Percentiles rank a stretch among this genome's conserved stretches.
These are phyloP conservation scores for Lotmaria passim DNA, from an alignment of 208 protist species.

Conservation along the genomic window DNA sequence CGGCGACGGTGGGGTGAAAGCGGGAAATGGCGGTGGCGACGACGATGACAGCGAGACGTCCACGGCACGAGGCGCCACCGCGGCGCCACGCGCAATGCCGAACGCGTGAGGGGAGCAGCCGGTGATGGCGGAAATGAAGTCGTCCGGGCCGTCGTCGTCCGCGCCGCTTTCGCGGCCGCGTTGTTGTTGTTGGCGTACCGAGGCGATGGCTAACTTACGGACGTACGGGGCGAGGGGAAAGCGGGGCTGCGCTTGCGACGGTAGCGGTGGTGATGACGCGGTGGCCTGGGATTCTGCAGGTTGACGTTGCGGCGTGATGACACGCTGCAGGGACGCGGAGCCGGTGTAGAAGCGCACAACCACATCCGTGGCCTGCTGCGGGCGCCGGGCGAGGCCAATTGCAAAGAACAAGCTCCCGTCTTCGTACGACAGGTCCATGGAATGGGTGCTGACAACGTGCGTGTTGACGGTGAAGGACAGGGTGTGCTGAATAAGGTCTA, in stretches of 20 bases:
- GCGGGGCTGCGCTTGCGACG: neutral
- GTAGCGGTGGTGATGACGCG: neutral
- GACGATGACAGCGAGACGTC: neutral
- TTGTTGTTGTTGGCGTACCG: slow-evolving; percentile 6
- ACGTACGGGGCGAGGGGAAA: slow-evolving; percentile 23
- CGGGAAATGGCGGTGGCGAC: neutral
- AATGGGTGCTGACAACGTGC: slow-evolving; percentile 25
- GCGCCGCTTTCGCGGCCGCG: neutral
- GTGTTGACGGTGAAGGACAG: slow-evolving; percentile 79
- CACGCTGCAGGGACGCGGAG: slow-evolving; percentile 6
- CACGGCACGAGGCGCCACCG: slow-evolving; percentile 23
- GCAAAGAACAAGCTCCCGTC: slow-evolving; percentile 58
- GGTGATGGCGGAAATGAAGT: slow-evolving; percentile 41
- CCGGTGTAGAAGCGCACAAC: slow-evolving; percentile 59
- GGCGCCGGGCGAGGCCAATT: slow-evolving; percentile 59
- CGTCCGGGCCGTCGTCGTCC: slow-evolving; percentile 26
- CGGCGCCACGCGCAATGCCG: slow-evolving; percentile 23
- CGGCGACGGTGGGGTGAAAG: neutral
- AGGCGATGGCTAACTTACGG: slow-evolving; percentile 18
- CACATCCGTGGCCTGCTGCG: slow-evolving; percentile 30
- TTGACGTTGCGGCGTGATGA: neutral
- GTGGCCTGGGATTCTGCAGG: neutral
- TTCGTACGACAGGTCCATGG: slow-evolving; percentile 26
- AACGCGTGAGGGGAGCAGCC: too few species aligned
- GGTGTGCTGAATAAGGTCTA: slow-evolving; percentile 63